phyloP scores from a whole-genome alignment of 2,329 filamentous ascomycete species.

The Ascochyta lentis region DNA sequence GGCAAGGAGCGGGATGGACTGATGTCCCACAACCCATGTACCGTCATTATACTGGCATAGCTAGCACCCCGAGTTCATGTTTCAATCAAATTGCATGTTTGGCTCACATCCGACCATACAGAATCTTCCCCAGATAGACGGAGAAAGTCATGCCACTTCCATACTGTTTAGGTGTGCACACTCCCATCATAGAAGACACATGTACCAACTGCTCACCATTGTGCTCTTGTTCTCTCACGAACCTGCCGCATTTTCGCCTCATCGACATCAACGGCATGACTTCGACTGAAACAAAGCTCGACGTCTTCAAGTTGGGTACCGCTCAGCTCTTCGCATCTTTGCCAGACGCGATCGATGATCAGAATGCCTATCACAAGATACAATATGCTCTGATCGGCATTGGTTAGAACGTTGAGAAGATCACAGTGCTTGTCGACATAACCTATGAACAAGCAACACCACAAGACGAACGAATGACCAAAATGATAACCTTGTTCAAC shows the following conservation, averaged over 20 bases:
- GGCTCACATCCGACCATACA: too few relatives aligned
- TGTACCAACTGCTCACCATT: too few relatives aligned
- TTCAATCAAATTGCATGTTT: too few relatives aligned
- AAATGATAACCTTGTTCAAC: background rate
- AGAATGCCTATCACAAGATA: background rate
- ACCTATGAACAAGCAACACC: background rate
- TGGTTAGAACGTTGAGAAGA: background rate
- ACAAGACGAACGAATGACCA: too few relatives aligned
- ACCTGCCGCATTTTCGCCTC: background rate
- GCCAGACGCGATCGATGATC: background rate
- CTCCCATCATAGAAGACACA: too few relatives aligned
- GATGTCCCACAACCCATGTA: too few relatives aligned
- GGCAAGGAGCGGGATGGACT: background rate
- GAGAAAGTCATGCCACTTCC: background rate
- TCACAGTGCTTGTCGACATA: background rate
- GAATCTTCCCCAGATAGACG: too few relatives aligned
- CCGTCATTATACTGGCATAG: too few relatives aligned
- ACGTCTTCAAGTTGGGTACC: background rate
- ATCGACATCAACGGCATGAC: background rate
- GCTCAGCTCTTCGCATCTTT: background rate
- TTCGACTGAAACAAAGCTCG: background rate
- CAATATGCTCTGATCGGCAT: background rate
- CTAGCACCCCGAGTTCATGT: too few relatives aligned
- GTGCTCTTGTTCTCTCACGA: background rate
- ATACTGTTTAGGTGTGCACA: too few relatives aligned